Percentiles rank a stretch among this genome's conserved stretches.
Conservation (phyloP, 306 rosid genomes). For the Cicer cuneatum region DNA sequence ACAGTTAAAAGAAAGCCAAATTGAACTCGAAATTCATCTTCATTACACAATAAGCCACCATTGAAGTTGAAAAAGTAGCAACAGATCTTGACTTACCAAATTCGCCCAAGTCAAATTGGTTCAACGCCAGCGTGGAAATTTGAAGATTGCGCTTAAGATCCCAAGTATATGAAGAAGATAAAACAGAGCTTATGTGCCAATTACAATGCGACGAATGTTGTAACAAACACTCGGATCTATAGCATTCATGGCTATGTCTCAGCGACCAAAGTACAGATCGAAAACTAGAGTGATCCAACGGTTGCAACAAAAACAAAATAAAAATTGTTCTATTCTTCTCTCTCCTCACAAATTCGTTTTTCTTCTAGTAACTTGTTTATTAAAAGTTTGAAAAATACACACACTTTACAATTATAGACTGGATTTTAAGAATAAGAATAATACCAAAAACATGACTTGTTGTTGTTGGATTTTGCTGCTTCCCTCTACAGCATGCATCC, state of each 20-base stretch:
- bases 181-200: conserved; percentile 41
- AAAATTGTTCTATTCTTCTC: conserved; percentile 45
- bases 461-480: conserved; percentile 57
- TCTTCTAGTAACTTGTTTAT: background rate
- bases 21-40: conserved; percentile 40
- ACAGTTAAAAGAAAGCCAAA: background rate
- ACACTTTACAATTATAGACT: conserved; percentile 36
- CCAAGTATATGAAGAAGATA: conserved; percentile 39
- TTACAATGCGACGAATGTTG: conserved; percentile 55
- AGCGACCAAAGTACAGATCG: conserved; percentile 55
- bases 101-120: conserved; percentile 46
- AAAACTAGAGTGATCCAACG: conserved; percentile 53
- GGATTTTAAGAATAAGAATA: conserved; percentile 47
- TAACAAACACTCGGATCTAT: conserved; percentile 64
- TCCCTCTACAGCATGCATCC: conserved; percentile 61
- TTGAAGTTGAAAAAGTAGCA: conserved; percentile 38
- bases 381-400: background rate
- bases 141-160: conserved; percentile 50
- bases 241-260: conserved; percentile 55
- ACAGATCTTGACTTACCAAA: conserved; percentile 46
- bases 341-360: conserved; percentile 39
- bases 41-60: conserved; percentile 39
- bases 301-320: conserved; percentile 37
- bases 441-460: conserved; percentile 34
- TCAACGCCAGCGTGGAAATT: conserved; percentile 32